A percentile compares a stretch with the other conserved stretches of the same genome.
phyloP scores from a whole-genome alignment of 805 yeast species.

The Candida fluviatilis region DNA sequence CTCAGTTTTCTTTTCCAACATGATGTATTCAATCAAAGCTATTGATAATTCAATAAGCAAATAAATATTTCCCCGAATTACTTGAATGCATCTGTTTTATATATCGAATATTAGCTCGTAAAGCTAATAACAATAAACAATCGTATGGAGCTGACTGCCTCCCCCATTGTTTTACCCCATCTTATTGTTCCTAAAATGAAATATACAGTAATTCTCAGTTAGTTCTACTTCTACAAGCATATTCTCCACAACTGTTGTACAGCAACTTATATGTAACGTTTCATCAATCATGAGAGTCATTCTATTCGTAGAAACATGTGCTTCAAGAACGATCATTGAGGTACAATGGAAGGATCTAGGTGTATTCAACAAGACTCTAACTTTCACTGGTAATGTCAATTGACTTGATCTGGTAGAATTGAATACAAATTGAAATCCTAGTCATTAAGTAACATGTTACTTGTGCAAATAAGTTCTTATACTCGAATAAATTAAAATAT shows the following conservation, averaged over 20 bases:
- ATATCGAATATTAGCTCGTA: neutral
- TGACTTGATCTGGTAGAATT: too few species aligned
- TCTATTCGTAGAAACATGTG: neutral
- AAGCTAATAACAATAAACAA: too few species aligned
- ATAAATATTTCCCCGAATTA: neutral
- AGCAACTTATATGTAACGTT: neutral
- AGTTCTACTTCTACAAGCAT: neutral
- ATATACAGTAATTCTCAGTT: too few species aligned
- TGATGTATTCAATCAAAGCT: neutral
- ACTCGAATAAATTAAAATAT: too few species aligned
- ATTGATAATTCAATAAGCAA: too few species aligned
- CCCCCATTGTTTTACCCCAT: neutral
- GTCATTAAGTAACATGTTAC: too few species aligned
- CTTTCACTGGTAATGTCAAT: too few species aligned
- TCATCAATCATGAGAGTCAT: neutral
- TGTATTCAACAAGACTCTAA: too few species aligned
- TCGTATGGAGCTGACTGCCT: neutral
- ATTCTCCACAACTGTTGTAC: neutral
- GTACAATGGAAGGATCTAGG: too few species aligned
- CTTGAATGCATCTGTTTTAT: neutral
- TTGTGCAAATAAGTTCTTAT: too few species aligned
- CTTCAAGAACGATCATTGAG: neutral
- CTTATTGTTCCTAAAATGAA: neutral
- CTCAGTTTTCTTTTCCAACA: neutral
- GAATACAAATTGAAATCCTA: too few species aligned